Conservation (phyloP, 345 rosid species). For the Acer negundo region DNA sequence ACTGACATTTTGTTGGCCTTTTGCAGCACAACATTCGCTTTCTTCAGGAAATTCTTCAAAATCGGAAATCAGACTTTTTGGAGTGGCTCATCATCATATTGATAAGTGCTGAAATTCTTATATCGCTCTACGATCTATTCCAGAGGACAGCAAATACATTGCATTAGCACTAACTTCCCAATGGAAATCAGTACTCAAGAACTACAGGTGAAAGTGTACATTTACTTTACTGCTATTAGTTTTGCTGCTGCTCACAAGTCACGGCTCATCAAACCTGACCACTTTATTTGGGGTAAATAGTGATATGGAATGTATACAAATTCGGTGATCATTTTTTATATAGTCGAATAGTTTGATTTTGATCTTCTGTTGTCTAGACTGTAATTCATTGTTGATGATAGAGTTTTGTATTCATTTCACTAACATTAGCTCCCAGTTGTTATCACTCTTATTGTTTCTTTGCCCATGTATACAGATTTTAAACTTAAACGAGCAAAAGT, state of each 20-base stretch:
- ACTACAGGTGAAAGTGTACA: conserved; percentile 1
- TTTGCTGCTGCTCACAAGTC: background rate
- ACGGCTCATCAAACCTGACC: background rate
- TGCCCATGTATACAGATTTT: too few relatives aligned
- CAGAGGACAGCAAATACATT: conserved; percentile 32
- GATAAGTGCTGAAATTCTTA: conserved; percentile 76
- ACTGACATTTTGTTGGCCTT: conserved; percentile 2
- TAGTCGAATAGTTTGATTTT: background rate
- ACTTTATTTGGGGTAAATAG: conserved; percentile 13
- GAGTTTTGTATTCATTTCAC: too few relatives aligned
- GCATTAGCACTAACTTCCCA: conserved; percentile 12
- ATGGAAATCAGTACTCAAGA: background rate
- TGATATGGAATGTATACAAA: background rate
- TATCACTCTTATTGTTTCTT: too few relatives aligned
- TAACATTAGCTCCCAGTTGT: too few relatives aligned
- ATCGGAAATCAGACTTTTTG: conserved; percentile 88
- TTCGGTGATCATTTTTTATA: background rate
- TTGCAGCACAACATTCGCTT: conserved; percentile 93
- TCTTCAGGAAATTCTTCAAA: conserved; percentile 94
- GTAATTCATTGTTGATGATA: background rate
- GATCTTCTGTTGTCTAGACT: background rate
- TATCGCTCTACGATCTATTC: conserved; percentile 62
- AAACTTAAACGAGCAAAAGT: too few relatives aligned
- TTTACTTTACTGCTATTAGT: background rate
- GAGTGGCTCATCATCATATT: conserved; percentile 94